Evolutionary conservation across 1,284 basidiomycete species (phyloP).

Genomic region (Exsudoporus floridanus): DNA sequence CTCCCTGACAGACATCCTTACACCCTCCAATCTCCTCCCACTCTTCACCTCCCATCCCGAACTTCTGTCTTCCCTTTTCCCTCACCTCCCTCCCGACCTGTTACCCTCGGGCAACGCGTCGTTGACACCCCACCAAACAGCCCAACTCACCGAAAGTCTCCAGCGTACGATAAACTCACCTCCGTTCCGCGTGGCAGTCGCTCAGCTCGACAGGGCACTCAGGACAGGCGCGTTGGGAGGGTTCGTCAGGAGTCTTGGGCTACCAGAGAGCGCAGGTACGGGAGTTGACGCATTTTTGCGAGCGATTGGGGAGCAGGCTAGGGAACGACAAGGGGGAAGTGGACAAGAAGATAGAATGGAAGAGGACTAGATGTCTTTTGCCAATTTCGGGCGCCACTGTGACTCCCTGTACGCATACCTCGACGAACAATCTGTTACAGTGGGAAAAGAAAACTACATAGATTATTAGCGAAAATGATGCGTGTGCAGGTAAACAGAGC

Average conservation of each 20-base stretch:
- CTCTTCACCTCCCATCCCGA: constrained; percentile 67
- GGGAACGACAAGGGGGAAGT: constrained; percentile 37
- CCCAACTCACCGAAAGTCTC: constrained; percentile 56
- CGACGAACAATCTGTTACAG: not conserved
- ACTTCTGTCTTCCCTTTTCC: constrained; percentile 66
- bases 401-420: constrained; percentile 2
- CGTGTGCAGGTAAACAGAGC: not conserved
- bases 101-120: constrained; percentile 16
- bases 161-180: constrained; percentile 54
- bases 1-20: constrained; percentile 70
- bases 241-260: constrained; percentile 68
- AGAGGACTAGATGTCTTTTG: constrained; percentile 22
- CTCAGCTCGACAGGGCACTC: constrained; percentile 73
- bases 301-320: constrained; percentile 74
- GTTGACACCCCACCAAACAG: constrained; percentile 25
- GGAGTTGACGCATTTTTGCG: constrained; percentile 70
- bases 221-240: constrained; percentile 71
- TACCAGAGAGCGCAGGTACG: constrained; percentile 76
- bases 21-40: constrained; percentile 64
- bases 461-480: constrained; percentile 1
- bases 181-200: constrained; percentile 61
- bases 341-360: constrained; percentile 33
- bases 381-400: not conserved
- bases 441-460: not conserved
- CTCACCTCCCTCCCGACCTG: constrained; percentile 58